Base-by-base conservation (phyloP, 352 stramenopile species). In the Thalassiosira oceanica region DNA sequence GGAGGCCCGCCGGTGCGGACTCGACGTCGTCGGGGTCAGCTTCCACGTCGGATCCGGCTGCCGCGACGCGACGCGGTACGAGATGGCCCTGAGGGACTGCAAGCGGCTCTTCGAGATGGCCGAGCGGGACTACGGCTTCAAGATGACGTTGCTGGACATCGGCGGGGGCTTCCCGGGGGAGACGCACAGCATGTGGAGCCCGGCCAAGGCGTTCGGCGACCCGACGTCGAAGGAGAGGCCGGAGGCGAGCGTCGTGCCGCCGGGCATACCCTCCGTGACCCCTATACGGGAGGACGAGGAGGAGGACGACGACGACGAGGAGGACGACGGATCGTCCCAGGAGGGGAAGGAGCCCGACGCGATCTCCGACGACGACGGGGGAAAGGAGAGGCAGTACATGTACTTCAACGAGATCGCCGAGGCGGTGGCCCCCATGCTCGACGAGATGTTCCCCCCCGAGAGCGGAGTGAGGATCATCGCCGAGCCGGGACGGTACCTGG, bases 41-140 rank as follows among this genome's bases (percentile, higher is more conserved):
- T 98, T 97, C 80, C 94, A 98, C 79, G 94, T 98, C 31, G 94
- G 94, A 51, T 94, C 84, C 56, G 95, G 95, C 27, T 97, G 94
- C 79, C 94, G 94, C 58, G 93, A 95, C 61, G 86, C 94, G 23
- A 84, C 83, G 20, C 85, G 92, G 11, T 98, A 97, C 77, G 91
- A 92, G 56, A 82, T 96, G 60, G 94, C 94, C 13, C 83, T 98
- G 31, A 69, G 74, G 20, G 86, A 92, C 45, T 92, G 93, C 8
- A 86, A 87, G 49, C 87, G 89, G 49, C 86, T 93, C 4, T 97
- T 98, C 69, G 93, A 96, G 73, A 94, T 97, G 61, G 94, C 85
- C 26, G 74, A 86, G 51, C 28, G 16, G 10, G 80, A 86, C 2
- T 82, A 91, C 39, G 92, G 93, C 24, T 94, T 93, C 58, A 66